Evolutionary conservation across 2,329 filamentous ascomycete genomes (phyloP).

Genomic region (Davidsoniella eucalypti): DNA sequence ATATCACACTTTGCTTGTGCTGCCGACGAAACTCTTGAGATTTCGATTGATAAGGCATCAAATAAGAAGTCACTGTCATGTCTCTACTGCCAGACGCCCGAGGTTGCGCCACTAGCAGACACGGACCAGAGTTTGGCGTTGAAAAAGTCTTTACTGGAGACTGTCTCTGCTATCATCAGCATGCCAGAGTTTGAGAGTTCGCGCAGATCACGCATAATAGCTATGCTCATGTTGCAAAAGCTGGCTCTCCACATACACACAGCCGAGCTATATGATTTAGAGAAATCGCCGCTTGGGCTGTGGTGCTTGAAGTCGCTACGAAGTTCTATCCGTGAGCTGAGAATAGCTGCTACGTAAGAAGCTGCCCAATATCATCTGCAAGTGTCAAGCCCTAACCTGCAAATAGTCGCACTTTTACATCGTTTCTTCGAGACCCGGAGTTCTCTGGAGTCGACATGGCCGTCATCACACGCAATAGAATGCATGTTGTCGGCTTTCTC

Average conservation of each 20-base stretch:
- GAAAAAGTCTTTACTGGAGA: slow-evolving; percentile 1
- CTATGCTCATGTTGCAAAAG: slow-evolving; percentile 55
- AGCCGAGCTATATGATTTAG: slow-evolving; percentile 45
- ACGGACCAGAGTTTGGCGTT: slow-evolving; percentile 6
- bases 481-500: slow-evolving; percentile 50
- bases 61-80: slow-evolving; percentile 1
- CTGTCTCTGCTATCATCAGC: slow-evolving; percentile 31
- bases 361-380: background rate
- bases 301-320: slow-evolving; percentile 69
- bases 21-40: slow-evolving; percentile 28
- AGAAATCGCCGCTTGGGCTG: slow-evolving; percentile 51
- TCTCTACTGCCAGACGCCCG: slow-evolving; percentile 7
- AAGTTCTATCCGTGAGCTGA: slow-evolving; percentile 71
- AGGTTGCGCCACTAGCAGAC: slow-evolving; percentile 7
- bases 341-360: slow-evolving; percentile 57
- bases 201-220: slow-evolving; percentile 46
- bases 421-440: slow-evolving; percentile 35
- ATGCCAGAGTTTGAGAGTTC: slow-evolving; percentile 32
- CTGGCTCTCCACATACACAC: slow-evolving; percentile 51
- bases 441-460: slow-evolving; percentile 15
- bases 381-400: slow-evolving; percentile 10
- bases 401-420: slow-evolving; percentile 42
- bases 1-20: slow-evolving; percentile 43
- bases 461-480: slow-evolving; percentile 8
- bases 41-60: background rate